Evolutionary conservation across 176 grass and related monocot genomes (phyloP).

Genomic region (Aegilops longissima): DNA sequence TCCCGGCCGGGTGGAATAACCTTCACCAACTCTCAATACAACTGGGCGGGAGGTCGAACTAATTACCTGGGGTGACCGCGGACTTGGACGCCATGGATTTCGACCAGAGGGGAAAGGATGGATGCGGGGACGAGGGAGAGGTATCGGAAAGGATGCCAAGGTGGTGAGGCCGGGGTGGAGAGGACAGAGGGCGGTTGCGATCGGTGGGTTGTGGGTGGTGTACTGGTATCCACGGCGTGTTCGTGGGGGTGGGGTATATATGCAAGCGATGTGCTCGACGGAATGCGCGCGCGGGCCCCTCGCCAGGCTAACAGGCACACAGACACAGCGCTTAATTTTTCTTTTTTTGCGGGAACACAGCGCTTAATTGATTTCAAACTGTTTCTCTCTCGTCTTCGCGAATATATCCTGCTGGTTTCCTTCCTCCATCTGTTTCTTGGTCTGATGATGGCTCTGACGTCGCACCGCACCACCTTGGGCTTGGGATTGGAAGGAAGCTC

Average conservation of each 20-base stretch:
- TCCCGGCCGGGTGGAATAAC: background rate
- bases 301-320: background rate
- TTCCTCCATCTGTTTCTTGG: too few relatives aligned
- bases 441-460: too few relatives aligned
- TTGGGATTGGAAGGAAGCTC: too few relatives aligned
- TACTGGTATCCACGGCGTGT: background rate
- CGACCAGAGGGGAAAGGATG: background rate
- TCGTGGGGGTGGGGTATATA: background rate
- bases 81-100: constrained; percentile 29
- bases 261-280: background rate
- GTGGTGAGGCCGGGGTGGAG: background rate
- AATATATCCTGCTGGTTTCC: background rate
- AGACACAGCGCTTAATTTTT: too few relatives aligned
- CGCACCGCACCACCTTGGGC: too few relatives aligned
- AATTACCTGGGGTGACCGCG: background rate
- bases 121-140: background rate
- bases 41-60: background rate
- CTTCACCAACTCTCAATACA: background rate
- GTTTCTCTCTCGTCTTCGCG: background rate
- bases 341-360: too few relatives aligned
- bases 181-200: background rate
- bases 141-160: background rate
- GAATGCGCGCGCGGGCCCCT: background rate
- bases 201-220: background rate
- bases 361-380: too few relatives aligned